Evolutionary conservation across 1,139 yeast species (phyloP).

Genomic region (Yamadazyma spencermartinsiae): DNA sequence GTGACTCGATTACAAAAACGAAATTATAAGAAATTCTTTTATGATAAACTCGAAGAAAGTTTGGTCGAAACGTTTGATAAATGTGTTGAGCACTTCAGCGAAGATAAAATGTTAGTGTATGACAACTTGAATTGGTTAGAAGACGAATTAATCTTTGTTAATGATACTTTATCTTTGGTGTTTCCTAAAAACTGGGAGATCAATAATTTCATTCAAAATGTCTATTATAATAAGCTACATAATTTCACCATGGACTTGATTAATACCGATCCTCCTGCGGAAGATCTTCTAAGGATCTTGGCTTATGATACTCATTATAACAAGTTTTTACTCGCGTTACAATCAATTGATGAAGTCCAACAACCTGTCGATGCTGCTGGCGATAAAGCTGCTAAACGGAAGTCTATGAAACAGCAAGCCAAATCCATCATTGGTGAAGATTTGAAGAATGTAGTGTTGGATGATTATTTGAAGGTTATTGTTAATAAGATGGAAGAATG

Average conservation of each 20-base stretch:
- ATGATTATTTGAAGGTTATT: conserved; percentile 72
- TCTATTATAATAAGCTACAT: conserved; percentile 71
- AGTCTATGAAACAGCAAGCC: conserved; percentile 42
- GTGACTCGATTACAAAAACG: conserved; percentile 50
- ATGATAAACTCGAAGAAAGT: conserved; percentile 58
- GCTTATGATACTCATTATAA: conserved; percentile 74
- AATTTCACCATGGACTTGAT: conserved; percentile 61
- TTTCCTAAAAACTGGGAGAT: conserved; percentile 76
- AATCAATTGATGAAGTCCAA: conserved; percentile 19
- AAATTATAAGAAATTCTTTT: conserved; percentile 66
- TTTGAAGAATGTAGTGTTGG: conserved; percentile 58
- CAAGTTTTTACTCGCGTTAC: conserved; percentile 33
- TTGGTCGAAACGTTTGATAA: conserved; percentile 67
- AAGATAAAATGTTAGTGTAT: conserved; percentile 58
- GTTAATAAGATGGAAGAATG: conserved; percentile 78
- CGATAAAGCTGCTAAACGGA: conserved; percentile 23
- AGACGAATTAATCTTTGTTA: conserved; percentile 70
- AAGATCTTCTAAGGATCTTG: conserved; percentile 60
- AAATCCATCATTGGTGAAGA: conserved; percentile 68
- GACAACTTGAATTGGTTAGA: conserved; percentile 83
- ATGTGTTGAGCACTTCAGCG: conserved; percentile 57
- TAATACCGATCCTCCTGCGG: conserved; percentile 72
- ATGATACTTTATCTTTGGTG: conserved; percentile 55
- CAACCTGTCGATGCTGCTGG: neutral
- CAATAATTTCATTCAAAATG: conserved; percentile 58